These are phyloP conservation scores for Kappamyces sp. DNA, from an alignment of 192 early-diverging fungal species.

Conservation along the genomic window DNA sequence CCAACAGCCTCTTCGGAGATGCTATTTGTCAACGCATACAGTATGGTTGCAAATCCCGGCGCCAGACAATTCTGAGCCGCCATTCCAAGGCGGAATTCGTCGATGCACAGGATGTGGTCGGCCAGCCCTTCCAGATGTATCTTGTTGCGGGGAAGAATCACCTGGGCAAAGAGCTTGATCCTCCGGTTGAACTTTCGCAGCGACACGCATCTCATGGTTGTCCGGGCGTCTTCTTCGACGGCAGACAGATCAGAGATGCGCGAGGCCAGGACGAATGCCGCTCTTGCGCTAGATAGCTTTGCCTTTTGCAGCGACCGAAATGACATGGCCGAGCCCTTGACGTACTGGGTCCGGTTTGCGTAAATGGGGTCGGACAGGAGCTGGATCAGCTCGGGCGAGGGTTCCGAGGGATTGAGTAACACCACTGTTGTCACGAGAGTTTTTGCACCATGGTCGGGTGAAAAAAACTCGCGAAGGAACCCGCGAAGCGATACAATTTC, in stretches of 20 bases:
- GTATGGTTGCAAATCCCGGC: slow-evolving; percentile 64
- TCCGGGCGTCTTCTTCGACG: slow-evolving; percentile 59
- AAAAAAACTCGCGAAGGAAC: slow-evolving; percentile 74
- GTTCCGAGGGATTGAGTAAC: slow-evolving; percentile 53
- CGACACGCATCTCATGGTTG: slow-evolving; percentile 54
- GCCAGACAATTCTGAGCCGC: slow-evolving; percentile 63
- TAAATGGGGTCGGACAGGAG: slow-evolving; percentile 61
- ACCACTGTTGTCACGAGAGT: slow-evolving; percentile 64
- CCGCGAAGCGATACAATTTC: slow-evolving; percentile 49
- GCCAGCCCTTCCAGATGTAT: slow-evolving; percentile 65
- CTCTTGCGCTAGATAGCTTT: slow-evolving; percentile 43
- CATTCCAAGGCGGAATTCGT: slow-evolving; percentile 65
- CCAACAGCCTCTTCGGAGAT: slow-evolving; percentile 42
- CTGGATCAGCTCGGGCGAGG: slow-evolving; percentile 19
- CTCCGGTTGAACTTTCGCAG: slow-evolving; percentile 8
- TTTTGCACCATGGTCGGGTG: slow-evolving; percentile 61
- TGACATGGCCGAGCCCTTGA: slow-evolving; percentile 61
- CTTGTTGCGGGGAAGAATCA: slow-evolving; percentile 64
- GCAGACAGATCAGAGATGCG: slow-evolving; percentile 38
- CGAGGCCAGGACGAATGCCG: slow-evolving; percentile 57
- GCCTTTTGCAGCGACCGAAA: slow-evolving; percentile 51
- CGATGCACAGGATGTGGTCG: slow-evolving; percentile 65
- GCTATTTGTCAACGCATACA: slow-evolving; percentile 60
- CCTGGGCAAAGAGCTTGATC: slow-evolving; percentile 44
- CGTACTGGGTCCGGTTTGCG: slow-evolving; percentile 59